Base-by-base conservation (phyloP, 2,329 filamentous ascomycete species). In the Penicillium hesseltinei region DNA sequence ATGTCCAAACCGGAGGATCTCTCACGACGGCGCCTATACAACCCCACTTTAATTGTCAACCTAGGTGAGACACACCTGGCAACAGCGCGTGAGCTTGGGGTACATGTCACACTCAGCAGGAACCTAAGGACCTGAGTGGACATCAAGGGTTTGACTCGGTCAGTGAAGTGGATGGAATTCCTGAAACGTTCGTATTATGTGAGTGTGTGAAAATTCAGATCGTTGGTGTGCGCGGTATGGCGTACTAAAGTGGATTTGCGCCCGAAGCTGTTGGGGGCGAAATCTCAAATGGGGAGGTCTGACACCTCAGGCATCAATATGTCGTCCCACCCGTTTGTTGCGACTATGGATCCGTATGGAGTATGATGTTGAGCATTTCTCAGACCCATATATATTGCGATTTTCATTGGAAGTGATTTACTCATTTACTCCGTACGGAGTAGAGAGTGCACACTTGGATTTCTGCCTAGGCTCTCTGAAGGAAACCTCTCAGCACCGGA, bases 101-200 rank as follows among this genome's bases (percentile, higher is more conserved):
- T 82, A 0, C 73, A 77, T 51, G 71, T 77, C 25, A 75, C 74
- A 71, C 75, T 0, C 69, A 75, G 5, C 71, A 76, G 10, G 61
- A 65, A 3, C 72, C 83, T 2, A 74, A 73, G 62, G 69, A 68
- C 0, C 60, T 83, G 51, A 83, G 81, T 0, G 77, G 78, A n/a
- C 79, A 77, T 1, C 74, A 78, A 51, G 83, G 82, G 0, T 84
- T 81, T 60, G 82, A 86, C 57, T 74, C 80, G 0, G 82, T 86
- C 1, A 82, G 85, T 49, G 83, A 85, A 66, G 82, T 81, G 0
- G 84, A 85, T 2, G 83, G 83, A 1, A 72, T 82, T 9, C 80
- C 81, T 0, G 74, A 74, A 0, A 84, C 80, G 0, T 84, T 85
- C 64, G 74, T 80, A 17, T 69, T 84, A 42, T 81, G 78, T 0